Evolutionary conservation across 176 grass and related monocot genomes (phyloP), one percentile per base, ranked within the genome.

Genomic region (Ensete glaucum): DNA sequence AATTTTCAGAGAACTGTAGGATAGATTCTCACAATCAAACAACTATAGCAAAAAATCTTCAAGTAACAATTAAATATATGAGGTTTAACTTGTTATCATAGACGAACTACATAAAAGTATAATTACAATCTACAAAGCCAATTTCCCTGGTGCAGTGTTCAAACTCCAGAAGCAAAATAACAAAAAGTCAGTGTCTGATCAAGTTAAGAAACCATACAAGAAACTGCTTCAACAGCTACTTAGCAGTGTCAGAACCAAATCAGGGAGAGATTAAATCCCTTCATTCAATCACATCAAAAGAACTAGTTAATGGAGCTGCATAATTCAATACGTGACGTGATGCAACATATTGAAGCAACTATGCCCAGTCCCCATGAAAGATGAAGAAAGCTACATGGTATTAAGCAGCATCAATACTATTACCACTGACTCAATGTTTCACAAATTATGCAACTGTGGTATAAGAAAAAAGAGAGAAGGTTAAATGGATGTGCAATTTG

Each of bases 1-100:
- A 74, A 57, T 74, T 56, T 29, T 74, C 72, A 74, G 52, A 57
- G 53, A 74, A 74, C 72, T 74, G 52, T 24, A 74, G 53, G 25
- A 55, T n/a, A 74, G 1, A 72, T 53, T 15, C 27, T 56, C 49
- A 71, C 9, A 71, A 71, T 9, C 50, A 52, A 16, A 52, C n/a
- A 65, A 25, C 9, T 26, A 25, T 2, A 65, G 1, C 2, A 25
- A 3, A 9, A 43, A 65, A 29, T 24, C 63, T 65, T 2, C 21
- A 60, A 60, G 0, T n/a, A 60, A 60, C 8, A 13, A 1, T 65
- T 20, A 26, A 24, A 2, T 10, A 23, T 24, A 2, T 20, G 1
- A 65, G 63, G 22, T 43, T 43, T 43, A 43, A 6, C 34, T 43
- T 6, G 0, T 43, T 43, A 43, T 43, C 34, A 43, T 43, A 43